phyloP scores from a whole-genome alignment of 768 basidiomycete genomes.

The Naganishia vishniacii region DNA sequence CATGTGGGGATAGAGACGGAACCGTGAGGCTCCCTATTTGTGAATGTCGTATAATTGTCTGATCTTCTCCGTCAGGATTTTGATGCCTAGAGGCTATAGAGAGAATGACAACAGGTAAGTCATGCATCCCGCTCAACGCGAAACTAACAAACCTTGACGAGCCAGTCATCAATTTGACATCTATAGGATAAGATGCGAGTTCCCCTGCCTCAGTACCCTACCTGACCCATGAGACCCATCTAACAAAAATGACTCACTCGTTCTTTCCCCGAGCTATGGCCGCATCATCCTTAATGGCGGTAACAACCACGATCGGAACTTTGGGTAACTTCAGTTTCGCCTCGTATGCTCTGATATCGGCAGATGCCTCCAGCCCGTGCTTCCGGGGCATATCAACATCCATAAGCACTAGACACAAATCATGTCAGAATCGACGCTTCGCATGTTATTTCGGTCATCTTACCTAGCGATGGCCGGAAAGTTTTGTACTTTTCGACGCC shows the following conservation, averaged over 20 bases:
- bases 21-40: neutral
- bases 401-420: constrained; percentile 30
- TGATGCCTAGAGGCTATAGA: neutral
- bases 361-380: constrained; percentile 41
- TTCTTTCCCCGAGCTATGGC: constrained; percentile 12
- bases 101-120: neutral
- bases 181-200: neutral
- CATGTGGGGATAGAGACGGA: too few relatives aligned
- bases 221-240: neutral
- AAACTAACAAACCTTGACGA: constrained; percentile 1
- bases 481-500: constrained; percentile 11
- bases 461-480: constrained; percentile 7
- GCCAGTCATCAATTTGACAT: constrained; percentile 10
- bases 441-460: neutral
- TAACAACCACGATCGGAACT: constrained; percentile 40
- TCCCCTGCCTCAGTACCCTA: too few relatives aligned
- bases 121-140: neutral
- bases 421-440: neutral
- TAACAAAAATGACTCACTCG: neutral
- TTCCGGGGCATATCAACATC: constrained; percentile 47
- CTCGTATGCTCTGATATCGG: constrained; percentile 41
- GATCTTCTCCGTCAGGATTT: constrained; percentile 13
- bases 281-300: constrained; percentile 28
- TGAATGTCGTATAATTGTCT: constrained; percentile 1
- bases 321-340: constrained; percentile 16